Evolutionary conservation across 116 monocot genomes (phyloP).

Genomic region (Cymodocea nodosa): DNA sequence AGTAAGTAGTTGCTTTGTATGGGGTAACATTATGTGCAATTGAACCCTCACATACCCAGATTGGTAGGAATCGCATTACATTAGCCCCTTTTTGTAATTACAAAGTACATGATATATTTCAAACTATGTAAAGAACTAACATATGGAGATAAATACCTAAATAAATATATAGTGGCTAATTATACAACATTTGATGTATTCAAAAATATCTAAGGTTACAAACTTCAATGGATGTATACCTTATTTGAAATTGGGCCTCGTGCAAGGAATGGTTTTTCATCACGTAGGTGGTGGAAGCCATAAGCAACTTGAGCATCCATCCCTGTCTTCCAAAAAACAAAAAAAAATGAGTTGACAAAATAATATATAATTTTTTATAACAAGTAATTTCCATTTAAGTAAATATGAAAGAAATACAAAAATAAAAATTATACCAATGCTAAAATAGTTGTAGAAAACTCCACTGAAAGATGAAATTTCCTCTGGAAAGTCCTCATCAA

Average conservation of each 20-base stretch:
- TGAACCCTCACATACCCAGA: too few relatives aligned
- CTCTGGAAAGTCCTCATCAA: slow-evolving; percentile 32
- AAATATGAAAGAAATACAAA: slow-evolving; percentile 1
- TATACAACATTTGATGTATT: background rate
- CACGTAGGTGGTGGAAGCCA: slow-evolving; percentile 79
- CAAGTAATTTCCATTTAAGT: background rate
- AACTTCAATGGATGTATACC: slow-evolving; percentile 26
- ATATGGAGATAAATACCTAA: too few relatives aligned
- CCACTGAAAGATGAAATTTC: slow-evolving; percentile 61
- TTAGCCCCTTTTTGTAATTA: too few relatives aligned
- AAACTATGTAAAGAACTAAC: too few relatives aligned
- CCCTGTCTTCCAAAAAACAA: slow-evolving; percentile 30
- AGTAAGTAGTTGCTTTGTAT: too few relatives aligned
- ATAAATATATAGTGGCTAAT: too few relatives aligned
- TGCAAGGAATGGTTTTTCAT: slow-evolving; percentile 85
- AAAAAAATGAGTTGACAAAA: background rate
- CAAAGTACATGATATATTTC: too few relatives aligned
- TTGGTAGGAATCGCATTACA: too few relatives aligned
- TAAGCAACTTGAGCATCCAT: slow-evolving; percentile 99
- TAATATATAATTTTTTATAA: background rate
- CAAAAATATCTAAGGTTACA: background rate
- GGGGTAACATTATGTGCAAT: too few relatives aligned
- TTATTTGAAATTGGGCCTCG: slow-evolving; percentile 76
- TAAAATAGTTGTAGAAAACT: slow-evolving; percentile 92
- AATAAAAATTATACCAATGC: slow-evolving; percentile 54